Percentiles rank a stretch among this genome's conserved stretches.
phyloP scores from a whole-genome alignment of 2,329 filamentous ascomycete species.

The Penicillium sp. region DNA sequence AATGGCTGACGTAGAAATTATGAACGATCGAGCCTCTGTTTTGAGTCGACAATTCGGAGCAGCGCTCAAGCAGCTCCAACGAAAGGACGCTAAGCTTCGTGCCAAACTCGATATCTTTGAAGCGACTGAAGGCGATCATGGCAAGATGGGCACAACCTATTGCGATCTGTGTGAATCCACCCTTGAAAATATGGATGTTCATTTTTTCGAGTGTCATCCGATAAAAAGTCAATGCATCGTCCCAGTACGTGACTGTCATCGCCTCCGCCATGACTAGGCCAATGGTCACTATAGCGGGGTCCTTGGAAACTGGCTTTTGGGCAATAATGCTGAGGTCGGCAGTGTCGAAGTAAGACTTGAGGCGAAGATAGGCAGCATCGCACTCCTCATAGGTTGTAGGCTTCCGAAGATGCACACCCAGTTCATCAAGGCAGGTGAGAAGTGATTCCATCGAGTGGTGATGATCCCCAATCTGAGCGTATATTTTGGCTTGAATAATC shows the following conservation, averaged over 20 bases:
- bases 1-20: constrained; percentile 61
- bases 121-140: constrained; percentile 56
- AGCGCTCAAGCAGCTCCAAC: constrained; percentile 52
- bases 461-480: constrained; percentile 70
- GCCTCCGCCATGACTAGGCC: constrained; percentile 59
- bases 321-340: constrained; percentile 50
- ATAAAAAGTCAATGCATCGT: constrained; percentile 58
- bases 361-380: constrained; percentile 67
- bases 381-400: constrained; percentile 72
- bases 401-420: constrained; percentile 66
- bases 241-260: constrained; percentile 60
- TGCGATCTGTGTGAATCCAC: constrained; percentile 57
- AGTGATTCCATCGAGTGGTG: constrained; percentile 66
- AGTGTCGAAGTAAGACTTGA: constrained; percentile 59
- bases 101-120: constrained; percentile 56
- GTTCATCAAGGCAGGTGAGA: constrained; percentile 66
- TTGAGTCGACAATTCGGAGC: constrained; percentile 53
- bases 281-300: constrained; percentile 44
- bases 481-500: constrained; percentile 77
- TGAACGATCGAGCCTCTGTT: constrained; percentile 57
- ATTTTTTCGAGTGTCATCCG: constrained; percentile 59
- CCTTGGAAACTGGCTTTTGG: constrained; percentile 42
- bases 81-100: constrained; percentile 54
- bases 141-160: constrained; percentile 59
- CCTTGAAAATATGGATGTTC: constrained; percentile 53